A percentile compares a stretch with the other conserved stretches of the same genome.
Conservation (phyloP, 305 asterid species). For the Fraxinus nigra region DNA sequence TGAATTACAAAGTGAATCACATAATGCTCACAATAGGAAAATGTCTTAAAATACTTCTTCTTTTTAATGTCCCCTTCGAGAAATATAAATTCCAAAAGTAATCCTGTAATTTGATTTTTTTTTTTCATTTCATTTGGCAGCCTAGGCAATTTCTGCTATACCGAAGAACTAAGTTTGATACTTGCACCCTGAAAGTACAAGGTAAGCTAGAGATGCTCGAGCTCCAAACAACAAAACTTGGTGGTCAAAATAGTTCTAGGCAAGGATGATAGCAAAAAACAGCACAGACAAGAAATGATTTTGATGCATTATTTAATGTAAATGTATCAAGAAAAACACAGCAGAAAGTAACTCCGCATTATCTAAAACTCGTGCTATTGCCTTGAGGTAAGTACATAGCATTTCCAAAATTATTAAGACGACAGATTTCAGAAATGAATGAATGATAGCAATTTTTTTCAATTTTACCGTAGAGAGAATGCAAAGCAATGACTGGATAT, state of each 20-base stretch:
- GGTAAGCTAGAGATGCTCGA: background rate
- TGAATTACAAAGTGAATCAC: background rate
- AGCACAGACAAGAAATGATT: background rate
- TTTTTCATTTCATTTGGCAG: background rate
- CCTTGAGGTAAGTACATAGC: background rate
- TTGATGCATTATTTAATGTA: background rate
- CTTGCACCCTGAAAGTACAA: background rate
- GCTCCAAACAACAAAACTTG: background rate
- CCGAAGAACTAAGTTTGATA: background rate
- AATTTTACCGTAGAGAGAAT: conserved; percentile 59
- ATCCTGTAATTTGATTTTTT: background rate
- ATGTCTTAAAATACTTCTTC: background rate
- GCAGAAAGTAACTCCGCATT: background rate
- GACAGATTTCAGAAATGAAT: background rate
- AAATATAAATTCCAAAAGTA: background rate
- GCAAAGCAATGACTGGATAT: conserved; percentile 70
- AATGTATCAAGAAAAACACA: background rate
- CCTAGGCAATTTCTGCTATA: background rate
- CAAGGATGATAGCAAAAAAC: background rate
- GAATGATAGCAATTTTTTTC: conserved; percentile 2
- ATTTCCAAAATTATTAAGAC: background rate
- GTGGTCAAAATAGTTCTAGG: background rate
- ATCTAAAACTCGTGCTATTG: background rate
- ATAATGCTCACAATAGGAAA: background rate
- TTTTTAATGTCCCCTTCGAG: background rate